These are phyloP conservation scores for Knufia fluminis DNA, from an alignment of 2,329 filamentous ascomycete genomes.

Conservation along the genomic window DNA sequence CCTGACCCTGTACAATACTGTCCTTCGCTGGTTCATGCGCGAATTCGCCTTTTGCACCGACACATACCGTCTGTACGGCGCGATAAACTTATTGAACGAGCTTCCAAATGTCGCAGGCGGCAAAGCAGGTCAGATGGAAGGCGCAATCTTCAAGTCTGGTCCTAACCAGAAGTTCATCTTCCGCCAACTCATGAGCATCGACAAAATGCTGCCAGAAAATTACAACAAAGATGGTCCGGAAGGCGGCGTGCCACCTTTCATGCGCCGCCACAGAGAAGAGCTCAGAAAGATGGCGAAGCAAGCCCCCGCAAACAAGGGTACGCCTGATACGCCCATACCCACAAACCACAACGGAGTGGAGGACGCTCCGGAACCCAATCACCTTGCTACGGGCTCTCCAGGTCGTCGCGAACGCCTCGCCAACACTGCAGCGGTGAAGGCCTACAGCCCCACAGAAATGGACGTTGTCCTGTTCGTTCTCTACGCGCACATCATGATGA, in stretches of 20 bases:
- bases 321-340: constrained; percentile 10
- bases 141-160: constrained; percentile 55
- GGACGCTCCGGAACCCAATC: not conserved
- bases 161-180: constrained; percentile 85
- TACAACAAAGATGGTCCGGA: constrained; percentile 29
- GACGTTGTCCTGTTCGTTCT: constrained; percentile 77
- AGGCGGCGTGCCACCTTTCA: constrained; percentile 29
- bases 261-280: constrained; percentile 16
- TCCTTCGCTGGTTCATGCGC: constrained; percentile 69
- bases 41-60: constrained; percentile 72
- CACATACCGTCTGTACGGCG: constrained; percentile 71
- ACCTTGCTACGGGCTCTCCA: not conserved
- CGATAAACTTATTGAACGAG: constrained; percentile 56
- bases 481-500: constrained; percentile 83
- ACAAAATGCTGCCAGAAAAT: constrained; percentile 54
- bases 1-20: constrained; percentile 63
- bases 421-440: constrained; percentile 14
- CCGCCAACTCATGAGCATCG: constrained; percentile 82
- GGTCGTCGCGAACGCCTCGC: not conserved
- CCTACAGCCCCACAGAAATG: constrained; percentile 39
- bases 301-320: constrained; percentile 21
- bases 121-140: constrained; percentile 13
- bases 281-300: constrained; percentile 22
- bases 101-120: constrained; percentile 51
- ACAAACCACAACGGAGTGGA: constrained; percentile 19